Conservation (phyloP, 1,139 yeast species). For the Pneumocystis canis region DNA sequence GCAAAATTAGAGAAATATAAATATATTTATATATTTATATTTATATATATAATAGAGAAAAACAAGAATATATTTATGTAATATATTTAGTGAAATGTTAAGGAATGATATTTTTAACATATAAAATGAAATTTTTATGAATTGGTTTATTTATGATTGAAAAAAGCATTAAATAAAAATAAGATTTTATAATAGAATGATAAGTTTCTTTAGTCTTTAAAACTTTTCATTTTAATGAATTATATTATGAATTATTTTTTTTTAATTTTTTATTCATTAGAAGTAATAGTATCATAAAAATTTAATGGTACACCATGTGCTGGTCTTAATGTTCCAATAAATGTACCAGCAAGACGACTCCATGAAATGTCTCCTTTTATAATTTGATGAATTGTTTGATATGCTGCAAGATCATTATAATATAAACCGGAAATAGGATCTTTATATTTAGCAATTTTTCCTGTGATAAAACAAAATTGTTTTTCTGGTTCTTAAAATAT, state of each 20-base stretch:
- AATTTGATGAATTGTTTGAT: not conserved
- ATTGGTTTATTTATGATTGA: not conserved
- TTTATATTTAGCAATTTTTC: constrained; percentile 6
- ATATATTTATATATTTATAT: too few species aligned
- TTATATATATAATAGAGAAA: too few species aligned
- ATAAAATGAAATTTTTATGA: not conserved
- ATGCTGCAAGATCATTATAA: constrained; percentile 4
- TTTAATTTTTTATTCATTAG: not conserved
- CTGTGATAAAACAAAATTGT: constrained; percentile 7
- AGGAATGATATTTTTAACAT: not conserved
- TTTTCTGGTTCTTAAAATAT: not conserved
- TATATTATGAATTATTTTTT: too few species aligned
- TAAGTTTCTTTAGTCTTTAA: too few species aligned
- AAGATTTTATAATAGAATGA: not conserved
- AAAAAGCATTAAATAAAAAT: not conserved
- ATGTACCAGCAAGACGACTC: not conserved
- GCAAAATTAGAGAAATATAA: too few species aligned
- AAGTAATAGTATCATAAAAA: not conserved
- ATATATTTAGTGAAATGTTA: too few species aligned
- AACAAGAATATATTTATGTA: too few species aligned
- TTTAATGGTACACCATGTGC: not conserved
- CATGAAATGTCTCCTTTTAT: not conserved
- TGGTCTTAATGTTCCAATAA: not conserved
- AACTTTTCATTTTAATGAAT: too few species aligned
- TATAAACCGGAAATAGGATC: constrained; percentile 10